phyloP scores from a whole-genome alignment of 305 asterid genomes.

The Coffea humblotiana region DNA sequence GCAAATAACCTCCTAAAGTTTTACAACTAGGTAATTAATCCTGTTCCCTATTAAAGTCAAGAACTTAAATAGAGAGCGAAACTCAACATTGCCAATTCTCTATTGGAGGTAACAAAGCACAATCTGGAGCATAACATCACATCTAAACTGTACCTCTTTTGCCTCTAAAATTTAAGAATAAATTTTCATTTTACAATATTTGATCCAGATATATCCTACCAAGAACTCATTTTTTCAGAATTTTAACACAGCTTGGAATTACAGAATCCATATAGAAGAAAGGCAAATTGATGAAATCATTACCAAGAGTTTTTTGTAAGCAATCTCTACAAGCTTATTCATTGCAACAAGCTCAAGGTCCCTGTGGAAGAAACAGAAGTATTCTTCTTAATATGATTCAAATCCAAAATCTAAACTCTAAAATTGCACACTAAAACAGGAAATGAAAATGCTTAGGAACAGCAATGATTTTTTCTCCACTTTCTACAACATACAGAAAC shows the following conservation, averaged over 20 bases:
- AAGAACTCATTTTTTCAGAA: not conserved
- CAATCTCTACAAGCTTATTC: constrained; percentile 79
- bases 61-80: not conserved
- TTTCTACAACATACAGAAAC: not conserved
- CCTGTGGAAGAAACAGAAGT: constrained; percentile 42
- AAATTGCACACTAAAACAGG: not conserved
- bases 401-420: constrained; percentile 4
- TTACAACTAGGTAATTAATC: no score
- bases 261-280: constrained; percentile 9
- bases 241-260: not conserved
- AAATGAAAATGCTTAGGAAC: constrained; percentile 16
- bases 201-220: not conserved
- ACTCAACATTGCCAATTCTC: not conserved
- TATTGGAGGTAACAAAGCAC: not conserved
- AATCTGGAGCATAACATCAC: not conserved
- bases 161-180: not conserved
- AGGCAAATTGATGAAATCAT: constrained; percentile 31
- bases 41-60: not conserved
- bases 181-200: not conserved
- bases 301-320: constrained; percentile 88
- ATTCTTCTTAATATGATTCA: constrained; percentile 14
- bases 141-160: not conserved
- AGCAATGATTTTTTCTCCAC: not conserved
- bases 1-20: not conserved
- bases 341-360: constrained; percentile 85